Conservation (phyloP, 352 stramenopile species). For the Globisporangium mamillatum region DNA sequence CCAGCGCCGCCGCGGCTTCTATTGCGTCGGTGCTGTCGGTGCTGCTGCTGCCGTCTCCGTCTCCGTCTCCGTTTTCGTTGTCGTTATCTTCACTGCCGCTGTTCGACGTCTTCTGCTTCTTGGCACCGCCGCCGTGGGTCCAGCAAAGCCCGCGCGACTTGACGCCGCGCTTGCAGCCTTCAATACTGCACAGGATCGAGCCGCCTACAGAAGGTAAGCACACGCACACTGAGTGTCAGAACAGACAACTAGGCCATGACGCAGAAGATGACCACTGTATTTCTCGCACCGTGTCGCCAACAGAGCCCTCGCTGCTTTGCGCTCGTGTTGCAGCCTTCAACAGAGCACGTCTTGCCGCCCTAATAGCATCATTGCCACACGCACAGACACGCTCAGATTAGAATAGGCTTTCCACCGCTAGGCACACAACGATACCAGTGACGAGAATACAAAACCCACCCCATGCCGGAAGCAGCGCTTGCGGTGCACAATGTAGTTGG, state of each 20-base stretch:
- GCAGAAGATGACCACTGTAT: too few relatives aligned
- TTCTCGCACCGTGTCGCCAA: conserved; percentile 21
- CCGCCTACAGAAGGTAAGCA: conserved; percentile 14
- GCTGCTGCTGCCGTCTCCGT: neutral
- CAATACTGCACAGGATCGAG: conserved; percentile 24
- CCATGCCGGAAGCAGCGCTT: conserved; percentile 45
- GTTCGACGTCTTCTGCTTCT: conserved; percentile 5
- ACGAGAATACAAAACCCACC: neutral
- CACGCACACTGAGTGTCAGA: too few relatives aligned
- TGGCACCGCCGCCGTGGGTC: conserved; percentile 29
- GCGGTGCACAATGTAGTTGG: conserved; percentile 47
- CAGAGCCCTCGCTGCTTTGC: conserved; percentile 29
- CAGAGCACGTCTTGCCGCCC: conserved; percentile 36
- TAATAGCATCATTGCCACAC: neutral
- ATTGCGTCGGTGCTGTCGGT: neutral
- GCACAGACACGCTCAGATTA: too few relatives aligned
- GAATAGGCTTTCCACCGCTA: neutral
- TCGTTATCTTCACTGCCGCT: neutral
- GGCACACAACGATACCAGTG: too few relatives aligned
- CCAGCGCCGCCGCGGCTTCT: neutral
- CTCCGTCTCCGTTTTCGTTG: neutral
- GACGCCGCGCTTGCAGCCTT: conserved; percentile 21
- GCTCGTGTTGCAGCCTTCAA: conserved; percentile 27
- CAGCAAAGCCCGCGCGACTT: conserved; percentile 30
- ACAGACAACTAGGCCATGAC: too few relatives aligned